phyloP scores from a whole-genome alignment of 345 rosid genomes.

The Microcos paniculata region DNA sequence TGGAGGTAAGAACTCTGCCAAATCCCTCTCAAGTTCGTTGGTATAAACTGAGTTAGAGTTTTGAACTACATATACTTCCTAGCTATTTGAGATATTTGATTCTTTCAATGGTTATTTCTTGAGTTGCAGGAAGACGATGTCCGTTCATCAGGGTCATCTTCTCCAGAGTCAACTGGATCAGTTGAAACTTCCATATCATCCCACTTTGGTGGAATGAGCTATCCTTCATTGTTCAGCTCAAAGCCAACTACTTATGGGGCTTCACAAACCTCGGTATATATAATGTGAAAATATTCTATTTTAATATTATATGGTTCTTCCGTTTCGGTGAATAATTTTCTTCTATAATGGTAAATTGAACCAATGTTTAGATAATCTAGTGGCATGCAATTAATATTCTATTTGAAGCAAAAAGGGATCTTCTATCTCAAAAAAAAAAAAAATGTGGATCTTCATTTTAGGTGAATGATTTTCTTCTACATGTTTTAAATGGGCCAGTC shows the following conservation, averaged over 20 bases:
- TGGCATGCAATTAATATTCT: no score
- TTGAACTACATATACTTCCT: not conserved
- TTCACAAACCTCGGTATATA: slow-evolving; percentile 61
- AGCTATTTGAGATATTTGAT: slow-evolving; percentile 13
- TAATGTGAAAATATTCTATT: slow-evolving; percentile 11
- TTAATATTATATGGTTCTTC: not conserved
- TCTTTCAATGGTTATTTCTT: not conserved
- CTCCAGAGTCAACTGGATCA: slow-evolving; percentile 94
- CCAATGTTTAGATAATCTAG: no score
- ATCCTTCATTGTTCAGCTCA: slow-evolving; percentile 94
- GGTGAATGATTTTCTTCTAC: not conserved
- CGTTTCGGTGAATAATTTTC: not conserved
- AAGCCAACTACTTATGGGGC: slow-evolving; percentile 57
- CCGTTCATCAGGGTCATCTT: slow-evolving; percentile 90
- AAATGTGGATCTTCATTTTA: no score
- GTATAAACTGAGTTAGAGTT: not conserved
- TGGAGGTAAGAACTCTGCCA: slow-evolving; percentile 50
- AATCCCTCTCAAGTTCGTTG: not conserved
- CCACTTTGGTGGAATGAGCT: slow-evolving; percentile 98
- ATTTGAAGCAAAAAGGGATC: no score
- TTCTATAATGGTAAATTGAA: no score
- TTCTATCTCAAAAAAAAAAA: no score
- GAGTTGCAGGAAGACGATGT: slow-evolving; percentile 83
- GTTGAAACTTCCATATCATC: slow-evolving; percentile 97
- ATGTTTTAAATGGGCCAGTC: not conserved